phyloP scores from a whole-genome alignment of 2,329 filamentous ascomycete species.

The Ophioceras dolichostomum region DNA sequence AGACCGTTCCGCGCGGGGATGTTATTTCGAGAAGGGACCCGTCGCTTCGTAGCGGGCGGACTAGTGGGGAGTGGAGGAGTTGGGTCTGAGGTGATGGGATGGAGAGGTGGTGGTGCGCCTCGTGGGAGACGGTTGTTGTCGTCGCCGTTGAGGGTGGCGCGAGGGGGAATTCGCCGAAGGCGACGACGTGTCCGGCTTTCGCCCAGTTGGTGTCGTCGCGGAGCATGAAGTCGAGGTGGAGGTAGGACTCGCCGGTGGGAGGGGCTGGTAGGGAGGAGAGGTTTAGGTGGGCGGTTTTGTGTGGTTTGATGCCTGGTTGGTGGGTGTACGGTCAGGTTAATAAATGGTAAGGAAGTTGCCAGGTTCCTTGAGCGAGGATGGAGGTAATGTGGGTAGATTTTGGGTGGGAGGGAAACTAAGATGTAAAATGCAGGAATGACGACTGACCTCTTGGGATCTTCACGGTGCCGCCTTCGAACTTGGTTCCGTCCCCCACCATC shows the following conservation, averaged over 20 bases:
- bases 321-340: too few relatives aligned
- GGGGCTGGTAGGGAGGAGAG: slow-evolving; percentile 18
- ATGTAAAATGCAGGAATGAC: too few relatives aligned
- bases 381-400: too few relatives aligned
- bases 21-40: slow-evolving; percentile 15
- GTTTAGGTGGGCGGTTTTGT: slow-evolving; percentile 21
- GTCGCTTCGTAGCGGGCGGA: background rate
- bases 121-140: slow-evolving; percentile 8
- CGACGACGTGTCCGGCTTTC: slow-evolving; percentile 34
- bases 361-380: too few relatives aligned
- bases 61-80: background rate
- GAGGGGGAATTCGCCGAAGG: slow-evolving; percentile 34
- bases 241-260: slow-evolving; percentile 26
- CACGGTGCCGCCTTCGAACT: slow-evolving; percentile 20
- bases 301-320: slow-evolving; percentile 27
- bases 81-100: too few relatives aligned
- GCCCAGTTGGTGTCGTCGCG: slow-evolving; percentile 36
- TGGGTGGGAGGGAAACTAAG: too few relatives aligned
- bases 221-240: slow-evolving; percentile 34
- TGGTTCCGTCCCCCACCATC: slow-evolving; percentile 24
- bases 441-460: slow-evolving; percentile 26
- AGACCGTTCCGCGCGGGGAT: slow-evolving; percentile 22
- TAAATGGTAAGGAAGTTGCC: too few relatives aligned
- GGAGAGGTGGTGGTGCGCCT: background rate
- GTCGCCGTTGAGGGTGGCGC: slow-evolving; percentile 8